Base-by-base conservation (phyloP, 257 asterid genomes). In the Misopates orontium region DNA sequence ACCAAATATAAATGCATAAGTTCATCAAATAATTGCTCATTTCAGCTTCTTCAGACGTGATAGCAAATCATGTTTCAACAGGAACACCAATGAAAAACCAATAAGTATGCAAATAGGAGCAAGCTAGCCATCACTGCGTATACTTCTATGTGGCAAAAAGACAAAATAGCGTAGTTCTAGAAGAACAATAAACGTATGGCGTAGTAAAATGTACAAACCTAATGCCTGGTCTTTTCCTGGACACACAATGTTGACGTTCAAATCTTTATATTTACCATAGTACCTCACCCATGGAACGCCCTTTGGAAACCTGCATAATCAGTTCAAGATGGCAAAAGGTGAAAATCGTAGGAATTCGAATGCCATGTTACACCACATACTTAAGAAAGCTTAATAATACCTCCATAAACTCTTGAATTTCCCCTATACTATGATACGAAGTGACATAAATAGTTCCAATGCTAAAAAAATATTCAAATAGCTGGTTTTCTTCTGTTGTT, bases 251-350 rank as follows among this genome's bases (percentile, higher is more conserved):
- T 76, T 82, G 69, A 94, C 70, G 70, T 79, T 65, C 61, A 90
- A 77, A 81, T 79, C 86, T 71, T 78, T 88, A 66, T 86, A 88
- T 66, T 78, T 80, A 20, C 99, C 99, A 41, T 36, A 72, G 82
- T 85, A 90, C 68, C 88, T 81, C 80, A 90, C 80, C 99, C 99
- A 94, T 11, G 99, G 99, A 24, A 88, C 96, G 32, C 95, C 96
- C 70, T 86, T 78, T 0, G 99, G 99, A 53, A 86, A 94, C 82
- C 99, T 94, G 86, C 83, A 81, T 68, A 75, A n/a, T 45, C 20
- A 49, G 56, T 41, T 64, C 8, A 68, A 51, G 41, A 51, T n/a
- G 56, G 52, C 17, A 58, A 69, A 48, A 39, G 24, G 8, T 21
- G 24, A 56, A 61, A n/a, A 63, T 19, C 56, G 45, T 53, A 49